Conservation (phyloP, 768 basidiomycete species). For the Trametes cingulata region DNA sequence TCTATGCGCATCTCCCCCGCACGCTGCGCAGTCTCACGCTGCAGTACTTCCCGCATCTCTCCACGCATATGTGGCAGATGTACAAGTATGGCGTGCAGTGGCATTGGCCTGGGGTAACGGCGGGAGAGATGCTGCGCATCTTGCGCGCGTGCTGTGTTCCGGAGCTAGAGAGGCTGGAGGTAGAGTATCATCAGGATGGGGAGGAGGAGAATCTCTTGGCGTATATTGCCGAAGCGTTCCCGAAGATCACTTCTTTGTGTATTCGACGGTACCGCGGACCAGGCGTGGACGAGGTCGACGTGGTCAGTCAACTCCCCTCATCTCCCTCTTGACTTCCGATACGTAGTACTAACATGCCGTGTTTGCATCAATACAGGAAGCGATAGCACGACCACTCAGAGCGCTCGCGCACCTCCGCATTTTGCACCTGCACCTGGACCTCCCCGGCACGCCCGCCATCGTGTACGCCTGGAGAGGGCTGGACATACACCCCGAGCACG, state of each 20-base stretch:
- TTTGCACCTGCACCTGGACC: too few species aligned
- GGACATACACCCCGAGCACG: too few species aligned
- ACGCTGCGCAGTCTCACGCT: not conserved
- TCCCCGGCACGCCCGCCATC: too few species aligned
- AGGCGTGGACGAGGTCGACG: too few species aligned
- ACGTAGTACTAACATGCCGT: too few species aligned
- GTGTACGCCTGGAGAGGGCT: too few species aligned
- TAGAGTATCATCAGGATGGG: not conserved
- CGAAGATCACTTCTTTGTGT: not conserved
- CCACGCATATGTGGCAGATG: not conserved
- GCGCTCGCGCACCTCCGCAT: too few species aligned
- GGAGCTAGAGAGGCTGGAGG: not conserved
- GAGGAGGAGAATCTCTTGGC: not conserved
- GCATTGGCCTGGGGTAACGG: not conserved
- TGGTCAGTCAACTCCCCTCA: too few species aligned
- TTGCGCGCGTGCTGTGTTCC: not conserved
- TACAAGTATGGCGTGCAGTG: not conserved
- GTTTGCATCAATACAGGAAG: too few species aligned
- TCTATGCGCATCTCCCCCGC: not conserved
- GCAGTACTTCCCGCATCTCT: not conserved
- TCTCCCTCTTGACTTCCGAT: too few species aligned
- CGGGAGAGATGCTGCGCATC: not conserved
- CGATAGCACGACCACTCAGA: too few species aligned
- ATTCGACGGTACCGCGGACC: not conserved
- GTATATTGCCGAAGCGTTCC: not conserved